These are phyloP conservation scores for Yamadazyma aaseri DNA, from an alignment of 1,139 yeast species.

Conservation along the genomic window DNA sequence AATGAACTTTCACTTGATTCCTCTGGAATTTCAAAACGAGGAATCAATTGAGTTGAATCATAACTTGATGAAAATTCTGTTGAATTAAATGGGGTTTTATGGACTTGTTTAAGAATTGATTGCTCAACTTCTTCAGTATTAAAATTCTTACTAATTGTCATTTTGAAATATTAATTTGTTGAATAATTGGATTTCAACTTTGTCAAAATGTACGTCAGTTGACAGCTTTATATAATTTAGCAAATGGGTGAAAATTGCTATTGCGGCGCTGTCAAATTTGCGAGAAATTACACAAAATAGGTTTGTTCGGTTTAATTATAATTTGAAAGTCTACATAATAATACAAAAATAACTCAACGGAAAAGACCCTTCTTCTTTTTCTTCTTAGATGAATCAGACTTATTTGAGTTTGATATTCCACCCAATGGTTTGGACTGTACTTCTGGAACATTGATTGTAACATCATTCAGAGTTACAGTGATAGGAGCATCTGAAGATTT, in stretches of 20 bases:
- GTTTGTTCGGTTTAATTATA: conserved; percentile 1
- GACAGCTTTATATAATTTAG: too few relatives aligned
- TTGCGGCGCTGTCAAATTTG: conserved; percentile 1
- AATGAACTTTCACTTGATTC: conserved; percentile 50
- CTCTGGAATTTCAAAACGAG: conserved; percentile 58
- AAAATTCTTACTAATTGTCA: conserved; percentile 42
- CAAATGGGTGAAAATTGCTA: too few relatives aligned
- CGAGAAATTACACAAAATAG: conserved; percentile 1
- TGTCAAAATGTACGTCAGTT: background rate
- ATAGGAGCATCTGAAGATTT: conserved; percentile 27
- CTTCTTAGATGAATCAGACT: conserved; percentile 20
- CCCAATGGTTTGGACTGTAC: conserved; percentile 36
- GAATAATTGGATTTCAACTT: too few relatives aligned
- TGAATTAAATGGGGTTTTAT: conserved; percentile 23
- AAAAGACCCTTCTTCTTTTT: conserved; percentile 40
- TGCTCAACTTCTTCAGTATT: conserved; percentile 35
- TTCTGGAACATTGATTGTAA: conserved; percentile 11
- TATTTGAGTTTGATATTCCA: conserved; percentile 21
- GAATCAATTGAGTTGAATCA: conserved; percentile 32
- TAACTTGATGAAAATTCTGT: conserved; percentile 33
- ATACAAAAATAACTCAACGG: conserved; percentile 18
- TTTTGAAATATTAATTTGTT: conserved; percentile 12
- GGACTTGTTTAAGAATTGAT: conserved; percentile 27
- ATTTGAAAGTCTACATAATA: background rate
- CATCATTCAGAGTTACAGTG: conserved; percentile 21